These are phyloP conservation scores for Teratosphaeria destructans DNA, from an alignment of 2,329 filamentous ascomycete genomes.

Conservation along the genomic window DNA sequence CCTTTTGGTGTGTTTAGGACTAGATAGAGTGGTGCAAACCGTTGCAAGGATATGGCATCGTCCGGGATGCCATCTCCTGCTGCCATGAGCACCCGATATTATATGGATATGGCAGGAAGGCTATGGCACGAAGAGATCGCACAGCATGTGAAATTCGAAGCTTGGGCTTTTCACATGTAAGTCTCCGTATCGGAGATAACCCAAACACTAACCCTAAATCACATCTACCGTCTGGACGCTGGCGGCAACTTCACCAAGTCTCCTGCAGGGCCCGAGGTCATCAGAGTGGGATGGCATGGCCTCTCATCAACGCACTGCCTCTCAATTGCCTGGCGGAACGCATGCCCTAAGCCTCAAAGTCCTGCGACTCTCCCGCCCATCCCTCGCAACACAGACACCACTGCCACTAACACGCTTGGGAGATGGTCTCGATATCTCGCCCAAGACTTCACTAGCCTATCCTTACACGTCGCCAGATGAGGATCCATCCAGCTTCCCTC, in stretches of 20 bases:
- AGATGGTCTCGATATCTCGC: conserved; percentile 40
- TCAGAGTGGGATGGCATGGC: conserved; percentile 11
- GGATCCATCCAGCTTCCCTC: conserved; percentile 42
- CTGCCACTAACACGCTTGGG: conserved; percentile 38
- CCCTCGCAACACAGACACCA: conserved; percentile 61
- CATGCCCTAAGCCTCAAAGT: conserved; percentile 79
- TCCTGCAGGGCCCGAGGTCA: not conserved
- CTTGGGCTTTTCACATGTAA: conserved; percentile 1
- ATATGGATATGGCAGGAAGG: not conserved
- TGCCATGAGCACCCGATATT: not conserved
- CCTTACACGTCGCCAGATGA: conserved; percentile 32
- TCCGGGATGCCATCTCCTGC: not conserved
- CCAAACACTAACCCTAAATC: not conserved
- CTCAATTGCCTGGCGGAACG: conserved; percentile 37
- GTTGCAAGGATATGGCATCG: conserved; percentile 23
- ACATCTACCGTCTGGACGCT: not conserved
- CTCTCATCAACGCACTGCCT: conserved; percentile 25
- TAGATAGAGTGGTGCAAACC: conserved; percentile 33
- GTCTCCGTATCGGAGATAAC: not conserved
- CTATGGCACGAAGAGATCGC: not conserved
- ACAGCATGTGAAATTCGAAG: not conserved
- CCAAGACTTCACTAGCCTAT: conserved; percentile 65
- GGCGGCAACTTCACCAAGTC: not conserved
- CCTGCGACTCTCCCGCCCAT: conserved; percentile 72
- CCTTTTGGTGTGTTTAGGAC: conserved; percentile 43